These are phyloP conservation scores for Penicillium sp. DNA, from an alignment of 2,329 filamentous ascomycete genomes.

Conservation along the genomic window DNA sequence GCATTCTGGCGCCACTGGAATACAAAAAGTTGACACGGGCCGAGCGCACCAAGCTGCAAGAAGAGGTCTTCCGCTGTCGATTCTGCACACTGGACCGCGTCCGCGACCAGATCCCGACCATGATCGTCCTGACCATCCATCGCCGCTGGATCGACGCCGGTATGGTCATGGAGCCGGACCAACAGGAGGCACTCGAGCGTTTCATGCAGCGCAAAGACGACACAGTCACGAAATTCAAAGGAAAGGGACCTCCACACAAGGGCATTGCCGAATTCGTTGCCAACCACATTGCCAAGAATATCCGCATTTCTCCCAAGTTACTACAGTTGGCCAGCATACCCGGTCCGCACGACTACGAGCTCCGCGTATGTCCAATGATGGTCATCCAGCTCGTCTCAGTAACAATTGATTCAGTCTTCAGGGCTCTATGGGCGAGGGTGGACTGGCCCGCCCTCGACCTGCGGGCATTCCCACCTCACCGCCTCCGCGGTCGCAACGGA, in stretches of 20 bases:
- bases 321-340: not conserved
- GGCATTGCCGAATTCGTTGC: too few relatives aligned
- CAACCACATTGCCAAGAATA: too few relatives aligned
- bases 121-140: constrained; percentile 33
- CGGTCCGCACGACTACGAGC: constrained; percentile 16
- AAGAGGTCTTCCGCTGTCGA: constrained; percentile 31
- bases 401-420: constrained; percentile 1
- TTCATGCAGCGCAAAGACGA: constrained; percentile 22
- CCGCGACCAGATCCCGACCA: constrained; percentile 29
- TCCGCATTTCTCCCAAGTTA: too few relatives aligned
- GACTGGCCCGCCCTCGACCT: constrained; percentile 20
- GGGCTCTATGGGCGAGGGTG: too few relatives aligned
- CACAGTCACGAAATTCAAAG: constrained; percentile 12
- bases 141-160: constrained; percentile 30
- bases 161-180: constrained; percentile 18
- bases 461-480: constrained; percentile 24
- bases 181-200: constrained; percentile 15
- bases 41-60: constrained; percentile 34
- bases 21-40: constrained; percentile 31
- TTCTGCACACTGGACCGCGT: constrained; percentile 40
- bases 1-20: constrained; percentile 33
- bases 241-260: constrained; percentile 5
- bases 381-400: constrained; percentile 18
- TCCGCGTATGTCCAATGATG: constrained; percentile 19
- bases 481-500: constrained; percentile 29